A percentile compares a stretch with the other conserved stretches of the same genome.
These are phyloP conservation scores for Neolecta irregularis DNA, from an alignment of 1,139 yeast genomes.

Conservation along the genomic window DNA sequence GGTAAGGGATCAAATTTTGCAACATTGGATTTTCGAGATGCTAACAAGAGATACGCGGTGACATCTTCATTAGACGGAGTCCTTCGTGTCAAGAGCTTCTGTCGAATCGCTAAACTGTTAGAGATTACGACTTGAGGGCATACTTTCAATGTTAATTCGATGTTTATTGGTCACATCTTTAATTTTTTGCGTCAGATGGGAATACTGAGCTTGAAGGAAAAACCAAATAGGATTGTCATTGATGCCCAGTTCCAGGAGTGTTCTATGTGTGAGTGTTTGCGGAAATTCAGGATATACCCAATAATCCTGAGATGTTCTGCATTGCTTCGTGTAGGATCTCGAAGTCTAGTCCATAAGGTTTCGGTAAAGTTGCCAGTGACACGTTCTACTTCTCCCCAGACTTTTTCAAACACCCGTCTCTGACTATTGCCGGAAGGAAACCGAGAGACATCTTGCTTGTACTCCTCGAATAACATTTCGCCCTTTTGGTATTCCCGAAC, in stretches of 20 bases:
- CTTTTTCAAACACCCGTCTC: conserved; percentile 30
- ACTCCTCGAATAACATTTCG: conserved; percentile 25
- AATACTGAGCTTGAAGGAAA: conserved; percentile 39
- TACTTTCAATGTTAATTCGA: conserved; percentile 24
- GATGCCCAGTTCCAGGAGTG: conserved; percentile 43
- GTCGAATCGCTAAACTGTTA: not conserved
- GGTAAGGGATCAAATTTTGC: conserved; percentile 29
- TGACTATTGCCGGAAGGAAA: conserved; percentile 1
- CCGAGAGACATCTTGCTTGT: conserved; percentile 16
- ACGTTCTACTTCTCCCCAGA: conserved; percentile 53
- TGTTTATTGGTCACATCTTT: conserved; percentile 25
- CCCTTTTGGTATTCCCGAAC: conserved; percentile 56
- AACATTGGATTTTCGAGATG: conserved; percentile 1
- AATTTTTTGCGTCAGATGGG: conserved; percentile 26
- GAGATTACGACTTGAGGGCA: conserved; percentile 14
- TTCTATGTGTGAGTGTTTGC: conserved; percentile 16
- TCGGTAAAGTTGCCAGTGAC: conserved; percentile 51
- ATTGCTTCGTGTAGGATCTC: conserved; percentile 25
- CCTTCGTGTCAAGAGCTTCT: not conserved
- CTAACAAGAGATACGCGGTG: no score
- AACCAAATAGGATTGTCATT: conserved; percentile 49
- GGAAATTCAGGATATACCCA: conserved; percentile 19
- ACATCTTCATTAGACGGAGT: conserved; percentile 3
- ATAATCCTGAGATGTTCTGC: conserved; percentile 42
- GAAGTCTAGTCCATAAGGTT: conserved; percentile 44